Base-by-base conservation (phyloP, 805 yeast genomes). In the Suhomyces prunicola region DNA sequence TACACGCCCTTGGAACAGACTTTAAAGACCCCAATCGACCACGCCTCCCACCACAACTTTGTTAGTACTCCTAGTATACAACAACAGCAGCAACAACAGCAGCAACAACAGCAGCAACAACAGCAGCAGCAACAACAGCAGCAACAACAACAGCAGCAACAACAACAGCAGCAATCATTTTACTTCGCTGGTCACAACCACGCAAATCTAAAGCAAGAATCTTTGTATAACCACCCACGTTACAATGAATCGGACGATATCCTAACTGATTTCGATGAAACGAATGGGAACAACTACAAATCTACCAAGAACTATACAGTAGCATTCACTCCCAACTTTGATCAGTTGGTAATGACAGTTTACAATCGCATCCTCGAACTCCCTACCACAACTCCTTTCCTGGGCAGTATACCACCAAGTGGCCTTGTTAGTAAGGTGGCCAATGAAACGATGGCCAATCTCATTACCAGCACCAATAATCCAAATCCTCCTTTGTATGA, bases 1-100 rank as follows among this genome's bases (percentile, higher is more conserved):
- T 71, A 61, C 56, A 75, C 80, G 3, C 80, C 80, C n/a, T 60
- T 72, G 46, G 80, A 75, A 35, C 79, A 74, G 57, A 75, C 79
- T 0, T 60, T 73, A 42, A 64, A 57, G 42, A 75, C 79, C 6
- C 79, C 79, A 2, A 53, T 70, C 24, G 78, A 72, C 48, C 64
- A 64, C 13, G 68, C 71, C 44, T 42, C 10, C 41, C 19, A 31
- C 27, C 48, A 46, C 17, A 29, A 29, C 48, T 17, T 15, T 10
- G 15, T 23, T 12, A 44, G 41, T 9, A 23, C 12, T 10, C 27
- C 35, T 2, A 42, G 41, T 26, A 29, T 23, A 27, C 57, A 26
- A 58, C 45, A 10, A 55, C 46, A 42, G 52, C 45, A 41, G 51
- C 57, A 46, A 4, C 19, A 19, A 3, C 57, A 26, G 57, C 45